A percentile compares a stretch with the other conserved stretches of the same genome.
These are phyloP conservation scores for Begonia masoniana DNA, from an alignment of 306 rosid species.

Conservation along the genomic window DNA sequence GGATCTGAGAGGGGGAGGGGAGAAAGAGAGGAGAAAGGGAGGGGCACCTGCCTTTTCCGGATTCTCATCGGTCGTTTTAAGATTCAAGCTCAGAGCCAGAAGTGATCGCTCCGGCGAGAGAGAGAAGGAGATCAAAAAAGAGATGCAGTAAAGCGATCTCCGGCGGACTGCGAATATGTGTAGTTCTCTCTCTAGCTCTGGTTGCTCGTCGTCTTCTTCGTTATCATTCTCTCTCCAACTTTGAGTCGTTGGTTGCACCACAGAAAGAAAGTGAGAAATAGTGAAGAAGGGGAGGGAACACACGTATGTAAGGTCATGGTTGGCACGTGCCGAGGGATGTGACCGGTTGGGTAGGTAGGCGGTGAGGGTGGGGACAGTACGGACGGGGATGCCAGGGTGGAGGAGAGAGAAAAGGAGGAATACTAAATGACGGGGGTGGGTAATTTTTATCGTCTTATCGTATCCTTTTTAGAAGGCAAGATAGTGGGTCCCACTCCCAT, in stretches of 20 bases:
- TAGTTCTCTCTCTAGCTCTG: slow-evolving; percentile 6
- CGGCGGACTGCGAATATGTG: not conserved
- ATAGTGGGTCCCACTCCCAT: slow-evolving; percentile 13
- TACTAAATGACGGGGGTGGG: slow-evolving; percentile 46
- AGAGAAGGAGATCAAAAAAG: slow-evolving; percentile 15
- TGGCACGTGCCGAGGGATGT: slow-evolving; percentile 17
- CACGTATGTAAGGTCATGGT: slow-evolving; percentile 27
- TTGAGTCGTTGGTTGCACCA: slow-evolving; percentile 96
- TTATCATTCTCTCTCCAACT: slow-evolving; percentile 30
- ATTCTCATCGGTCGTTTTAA: slow-evolving; percentile 49
- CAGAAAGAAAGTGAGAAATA: slow-evolving; percentile 18
- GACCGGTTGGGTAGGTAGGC: slow-evolving; percentile 27
- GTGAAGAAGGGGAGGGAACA: slow-evolving; percentile 2
- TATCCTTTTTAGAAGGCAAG: slow-evolving; percentile 11
- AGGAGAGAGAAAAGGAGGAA: slow-evolving; percentile 12
- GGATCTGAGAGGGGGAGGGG: slow-evolving; percentile 65
- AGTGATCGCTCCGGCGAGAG: slow-evolving; percentile 1
- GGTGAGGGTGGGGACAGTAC: slow-evolving; percentile 39
- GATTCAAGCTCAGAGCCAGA: slow-evolving; percentile 11
- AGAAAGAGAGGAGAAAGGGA: slow-evolving; percentile 37
- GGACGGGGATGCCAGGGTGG: slow-evolving; percentile 86
- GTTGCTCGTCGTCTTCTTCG: slow-evolving; percentile 9
- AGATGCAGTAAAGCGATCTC: slow-evolving; percentile 8
- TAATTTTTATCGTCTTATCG: slow-evolving; percentile 26
- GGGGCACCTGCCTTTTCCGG: slow-evolving; percentile 52